phyloP scores from a whole-genome alignment of 2,329 filamentous ascomycete genomes.

The Colletotrichum spinosum region DNA sequence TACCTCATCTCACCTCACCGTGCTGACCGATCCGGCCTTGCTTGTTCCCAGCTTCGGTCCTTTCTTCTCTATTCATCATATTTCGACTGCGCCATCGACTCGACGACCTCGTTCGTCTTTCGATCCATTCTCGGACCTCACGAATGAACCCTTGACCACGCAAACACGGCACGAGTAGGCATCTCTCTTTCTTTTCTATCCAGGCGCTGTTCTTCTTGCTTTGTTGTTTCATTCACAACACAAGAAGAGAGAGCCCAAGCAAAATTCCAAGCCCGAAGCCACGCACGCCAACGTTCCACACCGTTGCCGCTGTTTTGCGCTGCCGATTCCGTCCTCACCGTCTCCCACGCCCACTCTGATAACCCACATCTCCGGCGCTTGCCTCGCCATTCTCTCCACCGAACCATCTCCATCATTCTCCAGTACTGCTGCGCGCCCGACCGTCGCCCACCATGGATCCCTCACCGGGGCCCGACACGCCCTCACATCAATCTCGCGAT shows the following conservation, averaged over 20 bases:
- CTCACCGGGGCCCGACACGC: constrained; percentile 47
- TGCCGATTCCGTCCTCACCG: constrained; percentile 11
- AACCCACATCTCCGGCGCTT: constrained; percentile 34
- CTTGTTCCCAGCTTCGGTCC: not conserved
- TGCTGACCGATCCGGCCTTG: constrained; percentile 9
- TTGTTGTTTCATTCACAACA: not conserved
- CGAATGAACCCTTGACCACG: constrained; percentile 12
- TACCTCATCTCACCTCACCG: constrained; percentile 19
- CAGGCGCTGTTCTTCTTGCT: not conserved
- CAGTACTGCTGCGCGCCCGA: constrained; percentile 22
- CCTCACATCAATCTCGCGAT: constrained; percentile 51
- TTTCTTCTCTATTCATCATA: not conserved
- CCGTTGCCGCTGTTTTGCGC: too few relatives aligned
- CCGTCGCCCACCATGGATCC: constrained; percentile 56
- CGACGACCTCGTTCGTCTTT: constrained; percentile 3
- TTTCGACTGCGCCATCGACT: not conserved
- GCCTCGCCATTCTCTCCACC: constrained; percentile 22
- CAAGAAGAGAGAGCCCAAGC: not conserved
- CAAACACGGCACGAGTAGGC: not conserved
- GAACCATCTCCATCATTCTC: constrained; percentile 24
- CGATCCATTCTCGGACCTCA: not conserved
- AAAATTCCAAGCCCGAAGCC: constrained; percentile 22
- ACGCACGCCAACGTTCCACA: constrained; percentile 1
- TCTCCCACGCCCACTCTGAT: constrained; percentile 19
- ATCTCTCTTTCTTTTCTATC: too few relatives aligned